A percentile compares a stretch with the other conserved stretches of the same genome.
Evolutionary conservation across 1,284 basidiomycete species (phyloP).

Genomic region (Tylopilus sp.): DNA sequence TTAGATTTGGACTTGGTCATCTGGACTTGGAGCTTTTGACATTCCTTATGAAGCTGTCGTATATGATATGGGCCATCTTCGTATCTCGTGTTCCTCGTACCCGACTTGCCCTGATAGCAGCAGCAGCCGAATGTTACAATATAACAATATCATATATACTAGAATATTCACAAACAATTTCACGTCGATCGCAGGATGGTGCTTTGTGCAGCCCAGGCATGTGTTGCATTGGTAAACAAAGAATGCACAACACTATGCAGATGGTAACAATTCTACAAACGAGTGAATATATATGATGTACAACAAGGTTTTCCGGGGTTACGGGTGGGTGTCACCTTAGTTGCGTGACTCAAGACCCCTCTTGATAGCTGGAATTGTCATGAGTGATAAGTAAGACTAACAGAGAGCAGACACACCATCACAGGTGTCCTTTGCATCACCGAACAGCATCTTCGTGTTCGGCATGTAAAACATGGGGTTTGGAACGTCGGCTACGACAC

Average conservation of each 20-base stretch:
- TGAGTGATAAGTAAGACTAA: constrained; percentile 11
- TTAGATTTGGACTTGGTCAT: constrained; percentile 31
- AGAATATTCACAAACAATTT: constrained; percentile 21
- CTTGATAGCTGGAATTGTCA: constrained; percentile 48
- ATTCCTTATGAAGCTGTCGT: constrained; percentile 14
- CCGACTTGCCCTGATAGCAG: constrained; percentile 13
- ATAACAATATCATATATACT: constrained; percentile 33
- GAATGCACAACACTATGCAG: neutral
- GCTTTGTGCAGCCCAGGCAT: neutral
- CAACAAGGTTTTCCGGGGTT: constrained; percentile 9
- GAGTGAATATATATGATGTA: constrained; percentile 23
- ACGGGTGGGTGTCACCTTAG: constrained; percentile 6
- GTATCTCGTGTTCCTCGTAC: constrained; percentile 16
- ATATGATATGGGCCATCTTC: constrained; percentile 22
- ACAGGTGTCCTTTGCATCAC: constrained; percentile 83
- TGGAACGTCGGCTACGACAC: constrained; percentile 69
- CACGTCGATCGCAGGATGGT: no score
- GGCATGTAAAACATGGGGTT: constrained; percentile 91
- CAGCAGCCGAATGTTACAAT: constrained; percentile 22
- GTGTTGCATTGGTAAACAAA: neutral
- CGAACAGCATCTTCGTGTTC: constrained; percentile 85
- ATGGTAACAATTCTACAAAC: constrained; percentile 15
- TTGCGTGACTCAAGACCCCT: constrained; percentile 49
- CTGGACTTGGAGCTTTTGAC: constrained; percentile 21
- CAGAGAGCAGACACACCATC: constrained; percentile 53